These are phyloP conservation scores for Vicia faba DNA, from an alignment of 306 rosid species.

Conservation along the genomic window DNA sequence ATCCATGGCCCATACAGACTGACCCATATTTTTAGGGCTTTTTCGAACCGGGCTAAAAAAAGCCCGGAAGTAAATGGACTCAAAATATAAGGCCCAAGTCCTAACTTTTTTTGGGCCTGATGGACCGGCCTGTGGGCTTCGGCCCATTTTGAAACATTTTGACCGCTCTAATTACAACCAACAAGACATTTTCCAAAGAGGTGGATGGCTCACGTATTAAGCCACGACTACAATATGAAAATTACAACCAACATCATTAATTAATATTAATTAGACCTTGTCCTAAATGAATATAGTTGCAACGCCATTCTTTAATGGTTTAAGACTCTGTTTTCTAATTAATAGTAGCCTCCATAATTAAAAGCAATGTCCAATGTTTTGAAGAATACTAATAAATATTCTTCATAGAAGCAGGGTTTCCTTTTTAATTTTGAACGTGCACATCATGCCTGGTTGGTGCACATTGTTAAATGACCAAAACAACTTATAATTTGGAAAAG, in stretches of 20 bases:
- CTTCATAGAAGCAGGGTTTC: not conserved
- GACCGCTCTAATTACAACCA: not conserved
- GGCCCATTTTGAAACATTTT: too few relatives aligned
- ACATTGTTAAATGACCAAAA: not conserved
- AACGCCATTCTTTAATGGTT: not conserved
- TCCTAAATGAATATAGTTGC: not conserved
- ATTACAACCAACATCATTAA: not conserved
- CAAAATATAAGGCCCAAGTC: too few relatives aligned
- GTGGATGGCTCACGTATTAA: not conserved
- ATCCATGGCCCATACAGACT: too few relatives aligned
- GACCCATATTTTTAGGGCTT: too few relatives aligned
- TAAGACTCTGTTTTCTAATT: not conserved
- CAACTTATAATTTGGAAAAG: not conserved
- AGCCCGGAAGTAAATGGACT: too few relatives aligned
- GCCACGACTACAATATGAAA: not conserved
- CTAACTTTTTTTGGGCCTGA: too few relatives aligned
- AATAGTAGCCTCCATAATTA: not conserved
- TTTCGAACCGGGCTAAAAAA: too few relatives aligned
- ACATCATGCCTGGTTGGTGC: constrained; percentile 19
- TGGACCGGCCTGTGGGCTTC: too few relatives aligned
- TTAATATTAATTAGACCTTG: not conserved
- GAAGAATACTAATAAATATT: not conserved
- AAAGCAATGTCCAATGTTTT: constrained; percentile 2
- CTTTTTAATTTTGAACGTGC: constrained; percentile 13
- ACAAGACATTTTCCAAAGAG: constrained; percentile 1